Conservation (phyloP, 2,329 filamentous ascomycete species). For the Kalaharituber pfeilii region DNA sequence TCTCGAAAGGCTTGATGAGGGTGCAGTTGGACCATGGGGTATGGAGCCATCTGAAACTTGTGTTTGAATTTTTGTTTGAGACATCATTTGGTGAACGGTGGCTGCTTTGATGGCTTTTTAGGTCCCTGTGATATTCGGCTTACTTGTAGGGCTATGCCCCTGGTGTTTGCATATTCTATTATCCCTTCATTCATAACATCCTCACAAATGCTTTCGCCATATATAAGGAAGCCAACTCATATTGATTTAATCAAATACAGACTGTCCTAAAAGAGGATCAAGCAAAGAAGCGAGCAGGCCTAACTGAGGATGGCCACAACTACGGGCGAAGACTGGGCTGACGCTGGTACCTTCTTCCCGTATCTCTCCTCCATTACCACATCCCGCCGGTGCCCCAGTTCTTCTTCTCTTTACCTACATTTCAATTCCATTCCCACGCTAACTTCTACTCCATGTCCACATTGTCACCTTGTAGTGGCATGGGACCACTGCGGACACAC, state of each 20-base stretch:
- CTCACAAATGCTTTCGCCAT: no score
- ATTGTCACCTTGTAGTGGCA: no score
- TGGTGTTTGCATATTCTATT: not conserved
- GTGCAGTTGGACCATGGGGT: slow-evolving; percentile 77
- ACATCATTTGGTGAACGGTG: no score
- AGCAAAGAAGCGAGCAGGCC: slow-evolving; percentile 64
- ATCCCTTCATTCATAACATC: not conserved
- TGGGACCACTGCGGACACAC: no score
- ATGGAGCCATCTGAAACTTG: slow-evolving; percentile 46
- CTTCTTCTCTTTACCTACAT: no score
- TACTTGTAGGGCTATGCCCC: slow-evolving; percentile 8
- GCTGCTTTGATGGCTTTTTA: no score
- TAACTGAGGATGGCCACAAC: slow-evolving; percentile 56
- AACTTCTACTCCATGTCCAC: not conserved
- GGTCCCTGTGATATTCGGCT: slow-evolving; percentile 17
- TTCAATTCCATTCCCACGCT: not conserved
- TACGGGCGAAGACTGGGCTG: slow-evolving; percentile 94
- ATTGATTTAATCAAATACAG: no score
- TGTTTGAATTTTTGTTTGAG: not conserved
- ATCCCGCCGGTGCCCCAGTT: no score
- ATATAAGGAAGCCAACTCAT: no score
- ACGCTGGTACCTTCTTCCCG: slow-evolving; percentile 33
- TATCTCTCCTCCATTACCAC: no score
- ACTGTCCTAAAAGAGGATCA: slow-evolving; percentile 82
- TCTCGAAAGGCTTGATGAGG: slow-evolving; percentile 83